A percentile compares a stretch with the other conserved stretches of the same genome.
Conservation (phyloP, 1,139 yeast genomes). For the Lodderomyces orthopsilosis region DNA sequence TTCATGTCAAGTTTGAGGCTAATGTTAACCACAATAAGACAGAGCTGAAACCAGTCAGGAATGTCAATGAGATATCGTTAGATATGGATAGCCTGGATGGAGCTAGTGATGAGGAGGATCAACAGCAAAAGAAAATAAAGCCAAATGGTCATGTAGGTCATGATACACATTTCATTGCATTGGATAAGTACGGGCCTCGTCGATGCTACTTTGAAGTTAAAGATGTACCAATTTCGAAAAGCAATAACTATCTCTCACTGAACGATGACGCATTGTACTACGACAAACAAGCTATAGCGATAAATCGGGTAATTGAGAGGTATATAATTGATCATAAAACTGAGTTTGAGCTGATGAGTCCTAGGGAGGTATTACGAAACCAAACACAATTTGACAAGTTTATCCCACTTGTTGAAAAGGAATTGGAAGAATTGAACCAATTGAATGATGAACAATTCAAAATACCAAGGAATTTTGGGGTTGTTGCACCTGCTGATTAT, state of each 20-base stretch:
- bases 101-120: conserved; percentile 7
- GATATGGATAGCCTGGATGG: conserved; percentile 30
- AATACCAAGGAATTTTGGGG: conserved; percentile 27
- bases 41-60: conserved; percentile 7
- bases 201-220: conserved; percentile 51
- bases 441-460: conserved; percentile 15
- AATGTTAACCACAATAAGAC: conserved; percentile 15
- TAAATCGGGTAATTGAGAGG: conserved; percentile 44
- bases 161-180: conserved; percentile 66
- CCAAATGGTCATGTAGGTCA: conserved; percentile 2
- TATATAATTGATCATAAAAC: neutral
- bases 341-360: conserved; percentile 8
- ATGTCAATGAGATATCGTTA: conserved; percentile 23
- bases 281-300: conserved; percentile 48
- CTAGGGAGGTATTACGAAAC: conserved; percentile 9
- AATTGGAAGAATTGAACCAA: conserved; percentile 16
- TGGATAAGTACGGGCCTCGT: conserved; percentile 77
- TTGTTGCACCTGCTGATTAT: conserved; percentile 29
- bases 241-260: conserved; percentile 20
- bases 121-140: conserved; percentile 1
- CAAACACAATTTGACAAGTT: conserved; percentile 18
- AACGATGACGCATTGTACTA: conserved; percentile 24
- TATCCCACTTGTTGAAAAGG: conserved; percentile 20
- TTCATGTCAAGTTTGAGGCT: conserved; percentile 77
- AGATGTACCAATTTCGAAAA: conserved; percentile 24